Evolutionary conservation across 1,139 yeast genomes (phyloP).

Genomic region (Pichia terricola): DNA sequence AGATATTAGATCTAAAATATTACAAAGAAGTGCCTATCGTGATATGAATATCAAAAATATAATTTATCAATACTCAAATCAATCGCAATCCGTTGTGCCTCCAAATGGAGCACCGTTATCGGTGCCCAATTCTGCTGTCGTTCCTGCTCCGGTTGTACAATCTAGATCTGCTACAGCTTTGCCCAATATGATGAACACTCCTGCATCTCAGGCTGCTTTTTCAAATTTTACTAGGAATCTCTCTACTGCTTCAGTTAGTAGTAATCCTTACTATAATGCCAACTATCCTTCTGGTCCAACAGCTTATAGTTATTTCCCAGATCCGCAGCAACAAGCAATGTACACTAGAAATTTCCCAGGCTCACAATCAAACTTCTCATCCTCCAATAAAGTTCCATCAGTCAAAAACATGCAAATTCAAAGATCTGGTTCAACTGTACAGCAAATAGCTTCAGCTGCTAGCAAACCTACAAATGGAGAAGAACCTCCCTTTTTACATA

Average conservation of each 20-base stretch:
- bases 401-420: no score
- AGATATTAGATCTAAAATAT: conserved; percentile 11
- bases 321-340: background rate
- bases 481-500: conserved; percentile 19
- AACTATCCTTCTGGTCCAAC: background rate
- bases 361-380: no score
- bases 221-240: conserved; percentile 1
- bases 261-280: conserved; percentile 7
- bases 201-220: no score
- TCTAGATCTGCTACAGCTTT: background rate
- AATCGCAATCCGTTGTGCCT: background rate
- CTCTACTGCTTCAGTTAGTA: conserved; percentile 7
- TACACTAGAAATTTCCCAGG: no score
- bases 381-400: no score
- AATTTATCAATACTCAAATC: background rate
- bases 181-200: background rate
- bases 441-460: background rate
- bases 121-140: background rate
- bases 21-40: conserved; percentile 24
- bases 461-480: no score
- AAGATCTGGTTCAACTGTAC: background rate
- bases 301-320: conserved; percentile 1
- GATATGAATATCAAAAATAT: conserved; percentile 22
- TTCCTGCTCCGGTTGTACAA: background rate
- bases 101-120: background rate